phyloP scores from a whole-genome alignment of 768 basidiomycete species.

The Trametes sanguinea region DNA sequence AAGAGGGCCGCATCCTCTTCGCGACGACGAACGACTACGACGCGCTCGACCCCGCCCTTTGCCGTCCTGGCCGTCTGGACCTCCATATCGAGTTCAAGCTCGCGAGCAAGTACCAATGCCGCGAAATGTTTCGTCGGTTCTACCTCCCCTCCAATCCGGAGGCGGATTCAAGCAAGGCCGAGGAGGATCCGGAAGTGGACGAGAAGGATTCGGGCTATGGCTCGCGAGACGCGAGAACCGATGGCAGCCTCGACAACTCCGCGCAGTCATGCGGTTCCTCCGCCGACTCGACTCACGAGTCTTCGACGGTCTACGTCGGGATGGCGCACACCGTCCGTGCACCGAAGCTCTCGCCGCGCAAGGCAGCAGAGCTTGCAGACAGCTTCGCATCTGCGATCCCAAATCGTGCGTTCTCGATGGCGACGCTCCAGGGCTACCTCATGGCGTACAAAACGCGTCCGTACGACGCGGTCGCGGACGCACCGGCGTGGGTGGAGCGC shows the following conservation, averaged over 20 bases:
- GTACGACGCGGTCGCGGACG: conserved; percentile 45
- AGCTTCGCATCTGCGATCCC: conserved; percentile 58
- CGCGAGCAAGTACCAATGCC: conserved; percentile 70
- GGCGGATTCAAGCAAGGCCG: background rate
- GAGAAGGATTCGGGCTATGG: conserved; percentile 17
- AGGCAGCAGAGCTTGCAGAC: conserved; percentile 50
- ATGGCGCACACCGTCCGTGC: conserved; percentile 15
- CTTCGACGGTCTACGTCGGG: conserved; percentile 5
- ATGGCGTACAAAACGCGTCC: conserved; percentile 70
- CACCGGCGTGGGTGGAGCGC: conserved; percentile 20
- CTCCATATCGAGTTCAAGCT: conserved; percentile 74
- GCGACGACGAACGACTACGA: conserved; percentile 78
- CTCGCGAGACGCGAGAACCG: conserved; percentile 1
- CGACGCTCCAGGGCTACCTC: conserved; percentile 57
- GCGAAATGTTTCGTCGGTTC: conserved; percentile 67
- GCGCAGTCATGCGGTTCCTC: background rate
- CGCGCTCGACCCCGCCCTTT: conserved; percentile 71
- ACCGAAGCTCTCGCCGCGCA: conserved; percentile 37
- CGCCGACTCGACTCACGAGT: background rate
- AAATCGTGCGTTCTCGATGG: conserved; percentile 36
- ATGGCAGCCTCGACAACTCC: background rate
- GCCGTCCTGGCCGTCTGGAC: conserved; percentile 81
- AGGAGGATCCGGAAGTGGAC: background rate
- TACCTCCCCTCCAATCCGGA: conserved; percentile 46
- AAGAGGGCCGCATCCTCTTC: conserved; percentile 80